A percentile compares a stretch with the other conserved stretches of the same genome.
These are phyloP conservation scores for Colletotrichum sp. DNA, from an alignment of 2,329 filamentous ascomycete genomes.

Conservation along the genomic window DNA sequence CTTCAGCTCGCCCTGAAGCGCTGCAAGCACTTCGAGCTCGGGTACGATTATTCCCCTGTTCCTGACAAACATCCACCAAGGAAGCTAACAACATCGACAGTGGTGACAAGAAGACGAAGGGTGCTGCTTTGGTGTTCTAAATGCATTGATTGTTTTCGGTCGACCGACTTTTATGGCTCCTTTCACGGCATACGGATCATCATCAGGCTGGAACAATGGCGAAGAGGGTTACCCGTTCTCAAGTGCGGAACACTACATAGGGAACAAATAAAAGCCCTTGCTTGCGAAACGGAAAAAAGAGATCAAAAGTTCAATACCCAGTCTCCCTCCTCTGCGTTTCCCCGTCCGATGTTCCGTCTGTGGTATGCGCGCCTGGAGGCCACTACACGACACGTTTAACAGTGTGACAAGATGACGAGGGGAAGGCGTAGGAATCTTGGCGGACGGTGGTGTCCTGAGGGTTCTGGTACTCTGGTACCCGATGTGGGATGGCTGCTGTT, in stretches of 20 bases:
- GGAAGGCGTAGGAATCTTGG: background rate
- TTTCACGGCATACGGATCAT: constrained; percentile 28
- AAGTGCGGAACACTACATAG: constrained; percentile 49
- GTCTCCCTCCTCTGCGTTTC: background rate
- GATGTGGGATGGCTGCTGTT: constrained; percentile 14
- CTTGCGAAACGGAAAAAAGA: constrained; percentile 22
- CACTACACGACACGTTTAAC: background rate
- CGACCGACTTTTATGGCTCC: constrained; percentile 25
- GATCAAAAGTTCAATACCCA: constrained; percentile 23
- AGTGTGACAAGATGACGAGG: constrained; percentile 11
- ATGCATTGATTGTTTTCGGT: constrained; percentile 50
- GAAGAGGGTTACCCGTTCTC: constrained; percentile 52
- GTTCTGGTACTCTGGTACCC: background rate
- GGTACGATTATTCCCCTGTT: constrained; percentile 58
- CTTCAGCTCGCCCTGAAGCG: constrained; percentile 97
- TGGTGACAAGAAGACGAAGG: constrained; percentile 99
- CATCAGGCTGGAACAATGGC: constrained; percentile 47
- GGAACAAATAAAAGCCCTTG: constrained; percentile 43
- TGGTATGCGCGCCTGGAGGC: constrained; percentile 3
- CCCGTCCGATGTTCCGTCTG: background rate
- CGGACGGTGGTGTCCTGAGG: constrained; percentile 14
- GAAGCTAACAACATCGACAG: constrained; percentile 50
- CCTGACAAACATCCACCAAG: background rate
- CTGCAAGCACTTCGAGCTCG: constrained; percentile 99
- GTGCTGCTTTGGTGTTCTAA: constrained; percentile 99